Conservation (phyloP, 441 rosid genomes). For the Gossypium trilobum region DNA sequence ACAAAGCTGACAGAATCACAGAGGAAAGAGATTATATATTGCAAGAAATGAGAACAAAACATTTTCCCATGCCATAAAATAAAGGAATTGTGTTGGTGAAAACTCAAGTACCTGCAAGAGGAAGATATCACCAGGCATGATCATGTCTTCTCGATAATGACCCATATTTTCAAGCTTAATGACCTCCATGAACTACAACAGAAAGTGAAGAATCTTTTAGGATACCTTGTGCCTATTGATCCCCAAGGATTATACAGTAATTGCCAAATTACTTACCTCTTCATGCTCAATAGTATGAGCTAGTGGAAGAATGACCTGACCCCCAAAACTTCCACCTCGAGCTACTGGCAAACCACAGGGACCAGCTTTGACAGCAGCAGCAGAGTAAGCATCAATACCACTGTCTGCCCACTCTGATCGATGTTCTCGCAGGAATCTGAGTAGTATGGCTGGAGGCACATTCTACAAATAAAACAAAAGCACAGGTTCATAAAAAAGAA, state of each 20-base stretch:
- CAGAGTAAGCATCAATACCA: slow-evolving; percentile 63
- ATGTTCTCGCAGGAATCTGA: slow-evolving; percentile 61
- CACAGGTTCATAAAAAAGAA: not conserved
- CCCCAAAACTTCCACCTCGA: slow-evolving; percentile 51
- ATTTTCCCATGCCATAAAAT: not conserved
- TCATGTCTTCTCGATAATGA: slow-evolving; percentile 59
- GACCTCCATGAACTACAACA: slow-evolving; percentile 53
- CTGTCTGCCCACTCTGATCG: slow-evolving; percentile 75
- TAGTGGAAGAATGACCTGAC: slow-evolving; percentile 65
- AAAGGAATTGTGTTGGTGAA: not conserved
- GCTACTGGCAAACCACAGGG: slow-evolving; percentile 51
- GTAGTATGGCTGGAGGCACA: slow-evolving; percentile 60
- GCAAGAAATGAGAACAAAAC: not conserved
- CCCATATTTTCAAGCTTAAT: slow-evolving; percentile 61
- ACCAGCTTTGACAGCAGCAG: slow-evolving; percentile 53
- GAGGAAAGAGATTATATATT: not conserved
- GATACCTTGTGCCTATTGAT: not conserved
- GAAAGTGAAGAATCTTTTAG: not conserved
- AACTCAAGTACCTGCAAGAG: slow-evolving; percentile 46
- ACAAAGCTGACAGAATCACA: slow-evolving; percentile 36
- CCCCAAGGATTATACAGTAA: not conserved
- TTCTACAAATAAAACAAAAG: slow-evolving; percentile 29
- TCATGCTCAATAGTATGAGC: slow-evolving; percentile 67
- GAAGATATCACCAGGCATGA: slow-evolving; percentile 60
- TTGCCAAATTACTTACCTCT: slow-evolving; percentile 35